A percentile compares a stretch with the other conserved stretches of the same genome.
phyloP scores from a whole-genome alignment of 495 filamentous ascomycete species.

The Aspergillus steynii region DNA sequence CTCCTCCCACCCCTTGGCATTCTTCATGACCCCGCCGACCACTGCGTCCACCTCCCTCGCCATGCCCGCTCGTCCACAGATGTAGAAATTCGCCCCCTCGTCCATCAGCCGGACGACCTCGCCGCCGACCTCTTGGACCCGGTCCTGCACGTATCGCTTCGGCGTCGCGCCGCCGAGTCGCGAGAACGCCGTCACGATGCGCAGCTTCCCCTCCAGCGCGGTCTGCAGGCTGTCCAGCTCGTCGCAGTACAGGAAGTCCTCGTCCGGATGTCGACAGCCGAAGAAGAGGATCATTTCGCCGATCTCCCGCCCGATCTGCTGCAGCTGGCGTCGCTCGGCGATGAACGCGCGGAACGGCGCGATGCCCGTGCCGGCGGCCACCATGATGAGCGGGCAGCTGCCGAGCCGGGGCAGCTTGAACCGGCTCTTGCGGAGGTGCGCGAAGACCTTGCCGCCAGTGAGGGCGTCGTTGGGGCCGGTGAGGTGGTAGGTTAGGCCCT shows the following conservation, averaged over 20 bases:
- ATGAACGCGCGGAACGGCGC: conserved; percentile 52
- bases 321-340: conserved; percentile 40
- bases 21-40: conserved; percentile 32
- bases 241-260: conserved; percentile 46
- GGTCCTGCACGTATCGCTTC: conserved; percentile 43
- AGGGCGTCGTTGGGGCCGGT: conserved; percentile 30
- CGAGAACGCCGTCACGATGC: conserved; percentile 40
- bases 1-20: conserved; percentile 35
- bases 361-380: conserved; percentile 49
- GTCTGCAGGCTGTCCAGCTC: conserved; percentile 35
- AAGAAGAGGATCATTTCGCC: conserved; percentile 47
- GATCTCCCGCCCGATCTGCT: conserved; percentile 37
- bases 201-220: conserved; percentile 24
- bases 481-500: conserved; percentile 36
- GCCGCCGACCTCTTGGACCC: conserved; percentile 32
- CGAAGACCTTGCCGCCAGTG: conserved; percentile 33
- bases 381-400: conserved; percentile 42
- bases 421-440: conserved; percentile 44
- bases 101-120: conserved; percentile 39
- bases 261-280: conserved; percentile 41
- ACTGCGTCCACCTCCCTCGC: conserved; percentile 48
- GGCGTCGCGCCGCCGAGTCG: conserved; percentile 17
- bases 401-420: conserved; percentile 44
- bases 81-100: conserved; percentile 45
- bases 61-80: conserved; percentile 53